These are phyloP conservation scores for Lachancea quebecensis DNA, from an alignment of 805 yeast species.

Conservation along the genomic window DNA sequence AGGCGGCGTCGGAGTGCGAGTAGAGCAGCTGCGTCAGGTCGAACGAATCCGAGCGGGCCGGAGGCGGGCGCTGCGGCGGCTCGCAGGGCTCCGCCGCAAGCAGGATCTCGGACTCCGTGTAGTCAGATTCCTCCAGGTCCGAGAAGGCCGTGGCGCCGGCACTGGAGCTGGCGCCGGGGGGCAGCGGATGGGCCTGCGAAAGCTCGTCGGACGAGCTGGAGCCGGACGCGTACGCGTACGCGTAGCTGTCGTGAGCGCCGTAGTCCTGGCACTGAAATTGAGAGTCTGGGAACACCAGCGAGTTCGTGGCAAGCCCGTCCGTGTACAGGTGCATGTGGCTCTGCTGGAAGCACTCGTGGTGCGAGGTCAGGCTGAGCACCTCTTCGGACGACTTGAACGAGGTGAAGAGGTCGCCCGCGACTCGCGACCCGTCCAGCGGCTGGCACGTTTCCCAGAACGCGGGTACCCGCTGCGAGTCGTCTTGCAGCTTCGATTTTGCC, in stretches of 20 bases:
- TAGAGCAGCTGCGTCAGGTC: not conserved
- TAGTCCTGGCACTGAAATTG: too few species aligned
- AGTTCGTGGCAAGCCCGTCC: not conserved
- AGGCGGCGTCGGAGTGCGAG: not conserved
- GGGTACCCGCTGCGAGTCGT: not conserved
- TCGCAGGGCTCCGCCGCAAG: too few species aligned
- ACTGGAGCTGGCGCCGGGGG: too few species aligned
- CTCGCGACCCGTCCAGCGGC: not conserved
- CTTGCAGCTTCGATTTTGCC: not conserved
- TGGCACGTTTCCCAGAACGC: slow-evolving; percentile 4
- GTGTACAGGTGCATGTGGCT: slow-evolving; percentile 1
- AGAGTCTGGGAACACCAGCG: not conserved
- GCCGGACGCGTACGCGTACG: too few species aligned
- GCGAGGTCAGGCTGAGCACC: slow-evolving; percentile 2
- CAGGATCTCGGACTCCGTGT: not conserved
- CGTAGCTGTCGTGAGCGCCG: too few species aligned
- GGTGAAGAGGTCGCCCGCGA: slow-evolving; percentile 1
- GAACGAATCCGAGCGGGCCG: not conserved
- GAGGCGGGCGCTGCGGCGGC: not conserved
- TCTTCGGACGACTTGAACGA: slow-evolving; percentile 8
- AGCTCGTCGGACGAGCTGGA: too few species aligned
- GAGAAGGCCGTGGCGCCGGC: not conserved
- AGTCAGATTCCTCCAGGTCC: not conserved
- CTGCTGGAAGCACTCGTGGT: not conserved
- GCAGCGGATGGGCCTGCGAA: too few species aligned